phyloP scores from a whole-genome alignment of 2,329 filamentous ascomycete genomes.

The Ophiostoma quercus region DNA sequence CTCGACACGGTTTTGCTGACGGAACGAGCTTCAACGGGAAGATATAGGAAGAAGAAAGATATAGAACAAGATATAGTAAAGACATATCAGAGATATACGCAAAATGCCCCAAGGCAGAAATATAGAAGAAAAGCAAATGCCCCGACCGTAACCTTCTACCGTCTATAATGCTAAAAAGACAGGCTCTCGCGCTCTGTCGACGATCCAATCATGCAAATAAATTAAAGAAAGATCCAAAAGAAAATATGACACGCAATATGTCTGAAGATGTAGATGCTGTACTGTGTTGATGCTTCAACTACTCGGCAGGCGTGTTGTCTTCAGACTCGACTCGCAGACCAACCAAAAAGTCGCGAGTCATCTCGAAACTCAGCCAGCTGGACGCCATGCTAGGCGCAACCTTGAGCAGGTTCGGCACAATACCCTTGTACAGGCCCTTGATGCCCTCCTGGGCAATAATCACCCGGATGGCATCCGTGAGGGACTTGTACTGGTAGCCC shows the following conservation, averaged over 20 bases:
- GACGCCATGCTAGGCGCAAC: slow-evolving; percentile 98
- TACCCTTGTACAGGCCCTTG: slow-evolving; percentile 87
- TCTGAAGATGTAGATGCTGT: neutral
- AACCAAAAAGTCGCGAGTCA: slow-evolving; percentile 82
- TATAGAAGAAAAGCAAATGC: neutral
- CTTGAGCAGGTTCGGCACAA: slow-evolving; percentile 90
- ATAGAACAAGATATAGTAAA: neutral
- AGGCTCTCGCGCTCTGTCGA: slow-evolving; percentile 2
- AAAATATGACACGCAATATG: neutral
- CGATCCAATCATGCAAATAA: neutral
- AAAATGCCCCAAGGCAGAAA: neutral
- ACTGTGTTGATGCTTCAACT: neutral
- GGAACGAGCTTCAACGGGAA: neutral
- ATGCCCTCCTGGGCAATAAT: slow-evolving; percentile 82
- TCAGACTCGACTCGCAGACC: slow-evolving; percentile 46
- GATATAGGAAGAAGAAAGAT: neutral
- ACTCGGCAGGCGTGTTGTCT: slow-evolving; percentile 13
- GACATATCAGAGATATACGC: neutral
- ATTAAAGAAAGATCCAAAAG: neutral
- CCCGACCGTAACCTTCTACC: slow-evolving; percentile 2
- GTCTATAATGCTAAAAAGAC: slow-evolving; percentile 12
- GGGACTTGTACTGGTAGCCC: slow-evolving; percentile 89
- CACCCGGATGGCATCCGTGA: slow-evolving; percentile 73
- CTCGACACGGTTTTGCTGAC: neutral
- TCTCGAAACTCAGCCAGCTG: slow-evolving; percentile 95